A percentile compares a stretch with the other conserved stretches of the same genome.
These are phyloP conservation scores for Chaetoceros muelleri DNA, from an alignment of 108 stramenopile genomes.

Conservation along the genomic window DNA sequence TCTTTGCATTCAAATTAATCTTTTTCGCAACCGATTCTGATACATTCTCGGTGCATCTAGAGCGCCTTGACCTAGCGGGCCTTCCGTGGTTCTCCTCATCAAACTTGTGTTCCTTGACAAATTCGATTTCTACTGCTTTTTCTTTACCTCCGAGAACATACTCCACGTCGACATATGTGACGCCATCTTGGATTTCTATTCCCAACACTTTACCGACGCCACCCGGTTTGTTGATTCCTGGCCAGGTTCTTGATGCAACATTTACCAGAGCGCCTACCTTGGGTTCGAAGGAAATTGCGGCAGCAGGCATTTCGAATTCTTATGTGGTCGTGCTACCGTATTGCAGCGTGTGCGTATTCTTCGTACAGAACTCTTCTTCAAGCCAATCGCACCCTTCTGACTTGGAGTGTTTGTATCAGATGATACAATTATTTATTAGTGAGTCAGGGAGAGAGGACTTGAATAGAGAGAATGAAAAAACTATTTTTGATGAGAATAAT, in stretches of 20 bases:
- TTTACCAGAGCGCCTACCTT: conserved; percentile 13
- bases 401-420: too few species aligned
- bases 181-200: background rate
- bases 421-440: too few species aligned
- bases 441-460: too few species aligned
- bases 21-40: background rate
- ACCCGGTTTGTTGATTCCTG: conserved; percentile 18
- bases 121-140: conserved; percentile 6
- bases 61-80: background rate
- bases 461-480: too few species aligned
- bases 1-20: background rate
- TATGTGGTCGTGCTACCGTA: too few species aligned
- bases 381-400: too few species aligned
- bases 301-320: too few species aligned
- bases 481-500: too few species aligned
- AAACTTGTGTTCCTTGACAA: conserved; percentile 2
- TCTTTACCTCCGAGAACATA: conserved; percentile 12
- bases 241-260: conserved; percentile 16
- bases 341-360: too few species aligned
- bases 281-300: too few species aligned
- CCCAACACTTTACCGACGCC: conserved; percentile 15
- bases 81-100: background rate
- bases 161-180: background rate
- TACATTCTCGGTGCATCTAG: background rate
- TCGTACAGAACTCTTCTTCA: too few species aligned